Evolutionary conservation across 1,284 basidiomycete species (phyloP).

Genomic region (Termitomyces sp.): DNA sequence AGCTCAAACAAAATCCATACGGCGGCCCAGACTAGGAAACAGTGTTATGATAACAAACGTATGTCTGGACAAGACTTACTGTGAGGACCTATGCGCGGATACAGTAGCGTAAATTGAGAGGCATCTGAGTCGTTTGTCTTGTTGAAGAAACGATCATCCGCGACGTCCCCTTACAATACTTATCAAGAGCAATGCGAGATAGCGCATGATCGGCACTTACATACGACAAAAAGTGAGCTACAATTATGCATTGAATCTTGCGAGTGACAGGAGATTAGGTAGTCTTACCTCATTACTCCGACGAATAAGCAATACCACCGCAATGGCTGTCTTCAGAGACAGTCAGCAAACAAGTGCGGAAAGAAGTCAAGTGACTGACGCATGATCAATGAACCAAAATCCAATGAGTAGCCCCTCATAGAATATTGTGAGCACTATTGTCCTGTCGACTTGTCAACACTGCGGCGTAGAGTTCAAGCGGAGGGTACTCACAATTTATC

Average conservation of each 20-base stretch:
- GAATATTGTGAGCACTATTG: constrained; percentile 66
- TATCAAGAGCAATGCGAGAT: background rate
- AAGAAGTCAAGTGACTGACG: constrained; percentile 38
- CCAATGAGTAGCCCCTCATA: constrained; percentile 76
- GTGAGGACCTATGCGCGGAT: constrained; percentile 60
- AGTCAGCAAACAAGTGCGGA: background rate
- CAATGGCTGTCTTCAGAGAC: constrained; percentile 41
- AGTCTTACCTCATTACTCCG: constrained; percentile 74
- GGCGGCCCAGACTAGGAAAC: constrained; percentile 54
- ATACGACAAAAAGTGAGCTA: constrained; percentile 74
- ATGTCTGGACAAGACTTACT: constrained; percentile 30
- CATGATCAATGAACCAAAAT: constrained; percentile 83
- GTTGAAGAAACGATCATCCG: constrained; percentile 82
- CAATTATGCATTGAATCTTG: background rate
- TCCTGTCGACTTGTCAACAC: constrained; percentile 39
- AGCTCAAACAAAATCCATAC: constrained; percentile 73
- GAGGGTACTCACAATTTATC: constrained; percentile 65
- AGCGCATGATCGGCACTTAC: constrained; percentile 35
- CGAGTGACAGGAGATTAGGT: background rate
- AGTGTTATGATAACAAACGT: constrained; percentile 20
- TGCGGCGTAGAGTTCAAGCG: constrained; percentile 1
- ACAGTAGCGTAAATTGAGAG: constrained; percentile 70
- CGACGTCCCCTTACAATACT: constrained; percentile 64
- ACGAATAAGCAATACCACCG: constrained; percentile 82
- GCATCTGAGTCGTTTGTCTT: constrained; percentile 82